A percentile compares a stretch with the other conserved stretches of the same genome.
phyloP scores from a whole-genome alignment of 78 protist genomes.

The Bodo saltans region DNA sequence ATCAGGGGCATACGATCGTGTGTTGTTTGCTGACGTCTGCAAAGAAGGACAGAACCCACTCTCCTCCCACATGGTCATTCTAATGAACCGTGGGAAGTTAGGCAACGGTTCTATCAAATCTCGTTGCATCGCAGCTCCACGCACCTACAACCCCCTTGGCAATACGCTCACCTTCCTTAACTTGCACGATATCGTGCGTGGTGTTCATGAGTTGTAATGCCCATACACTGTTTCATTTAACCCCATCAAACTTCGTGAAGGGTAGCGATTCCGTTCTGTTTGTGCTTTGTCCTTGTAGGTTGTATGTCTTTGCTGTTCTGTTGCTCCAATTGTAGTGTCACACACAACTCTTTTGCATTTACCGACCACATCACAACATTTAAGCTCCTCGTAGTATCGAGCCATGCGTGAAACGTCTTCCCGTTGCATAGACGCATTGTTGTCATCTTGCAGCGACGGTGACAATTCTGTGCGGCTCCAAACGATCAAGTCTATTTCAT shows the following conservation, averaged over 20 bases:
- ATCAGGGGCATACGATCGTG: neutral
- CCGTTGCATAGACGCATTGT: neutral
- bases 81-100: neutral
- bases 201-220: no score
- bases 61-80: neutral
- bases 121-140: slow-evolving; percentile 30
- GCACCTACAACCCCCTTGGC: slow-evolving; percentile 53
- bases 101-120: slow-evolving; percentile 18
- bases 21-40: slow-evolving; percentile 48
- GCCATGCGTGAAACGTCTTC: neutral
- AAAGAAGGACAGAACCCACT: slow-evolving; percentile 30
- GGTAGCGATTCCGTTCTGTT: no score
- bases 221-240: no score
- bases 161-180: slow-evolving; percentile 33
- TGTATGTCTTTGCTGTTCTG: no score
- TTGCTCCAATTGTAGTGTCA: no score
- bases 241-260: no score
- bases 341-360: no score
- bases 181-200: slow-evolving; percentile 13
- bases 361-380: no score
- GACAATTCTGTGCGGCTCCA: neutral
- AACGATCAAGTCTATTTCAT: neutral
- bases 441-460: neutral
- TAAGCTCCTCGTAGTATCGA: no score
- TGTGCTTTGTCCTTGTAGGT: no score